phyloP scores from a whole-genome alignment of 768 basidiomycete species.

The Gloeostereum incarnatum region DNA sequence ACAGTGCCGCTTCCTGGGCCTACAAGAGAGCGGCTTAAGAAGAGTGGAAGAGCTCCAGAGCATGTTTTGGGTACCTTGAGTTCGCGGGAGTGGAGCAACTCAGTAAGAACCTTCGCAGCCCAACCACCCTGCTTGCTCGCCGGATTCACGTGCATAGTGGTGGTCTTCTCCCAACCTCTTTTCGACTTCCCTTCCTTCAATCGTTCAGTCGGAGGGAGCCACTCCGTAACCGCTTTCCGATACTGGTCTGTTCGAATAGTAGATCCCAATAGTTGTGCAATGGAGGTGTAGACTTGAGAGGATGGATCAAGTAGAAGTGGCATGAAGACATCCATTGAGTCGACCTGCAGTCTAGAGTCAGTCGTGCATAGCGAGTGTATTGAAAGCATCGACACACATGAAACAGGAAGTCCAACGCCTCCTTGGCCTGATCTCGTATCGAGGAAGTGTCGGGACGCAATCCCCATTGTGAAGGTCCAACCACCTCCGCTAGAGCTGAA shows the following conservation, averaged over 20 bases:
- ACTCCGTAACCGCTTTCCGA: conserved; percentile 43
- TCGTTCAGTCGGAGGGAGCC: conserved; percentile 53
- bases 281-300: conserved; percentile 31
- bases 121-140: conserved; percentile 43
- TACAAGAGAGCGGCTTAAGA: conserved; percentile 16
- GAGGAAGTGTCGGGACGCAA: conserved; percentile 33
- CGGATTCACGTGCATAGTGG: conserved; percentile 25
- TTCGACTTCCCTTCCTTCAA: conserved; percentile 44
- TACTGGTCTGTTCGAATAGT: conserved; percentile 40
- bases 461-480: conserved; percentile 65
- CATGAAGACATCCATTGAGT: conserved; percentile 57
- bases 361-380: not conserved
- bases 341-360: conserved; percentile 26
- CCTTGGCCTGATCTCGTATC: conserved; percentile 40
- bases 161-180: conserved; percentile 69
- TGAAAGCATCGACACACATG: conserved; percentile 30
- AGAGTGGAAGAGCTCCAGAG: not conserved
- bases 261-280: conserved; percentile 51
- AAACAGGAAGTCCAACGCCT: conserved; percentile 51
- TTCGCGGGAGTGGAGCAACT: conserved; percentile 41
- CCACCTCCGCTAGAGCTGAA: conserved; percentile 51
- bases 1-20: conserved; percentile 59
- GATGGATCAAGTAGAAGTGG: conserved; percentile 46
- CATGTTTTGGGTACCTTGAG: conserved; percentile 31
- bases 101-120: conserved; percentile 43